These are phyloP conservation scores for Nadsonia fulvescens DNA, from an alignment of 805 yeast genomes.

Conservation along the genomic window DNA sequence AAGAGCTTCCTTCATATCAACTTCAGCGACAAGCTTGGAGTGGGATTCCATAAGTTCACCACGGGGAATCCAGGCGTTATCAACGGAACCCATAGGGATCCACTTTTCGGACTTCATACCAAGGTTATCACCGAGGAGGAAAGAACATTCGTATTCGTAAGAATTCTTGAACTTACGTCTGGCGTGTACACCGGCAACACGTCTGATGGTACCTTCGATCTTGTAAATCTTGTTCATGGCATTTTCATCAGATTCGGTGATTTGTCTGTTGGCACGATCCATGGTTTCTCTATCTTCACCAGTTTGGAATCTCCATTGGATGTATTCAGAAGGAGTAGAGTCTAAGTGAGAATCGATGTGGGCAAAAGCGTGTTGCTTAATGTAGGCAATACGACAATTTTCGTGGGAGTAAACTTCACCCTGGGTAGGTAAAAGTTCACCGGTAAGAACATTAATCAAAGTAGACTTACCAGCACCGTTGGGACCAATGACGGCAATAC, in stretches of 20 bases:
- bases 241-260: conserved; percentile 90
- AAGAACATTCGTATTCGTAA: conserved; percentile 97
- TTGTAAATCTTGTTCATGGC: conserved; percentile 99
- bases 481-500: conserved; percentile 99
- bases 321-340: conserved; percentile 99
- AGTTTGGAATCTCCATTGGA: conserved; percentile 99
- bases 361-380: conserved; percentile 99
- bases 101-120: conserved; percentile 99
- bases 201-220: conserved; percentile 97
- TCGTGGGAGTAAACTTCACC: conserved; percentile 99
- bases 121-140: conserved; percentile 93
- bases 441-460: conserved; percentile 94
- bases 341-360: conserved; percentile 97
- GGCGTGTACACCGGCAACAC: conserved; percentile 82
- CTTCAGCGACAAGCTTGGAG: conserved; percentile 98
- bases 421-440: conserved; percentile 93
- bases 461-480: conserved; percentile 99
- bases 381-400: conserved; percentile 99
- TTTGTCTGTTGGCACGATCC: conserved; percentile 99
- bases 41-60: conserved; percentile 94
- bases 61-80: conserved; percentile 99
- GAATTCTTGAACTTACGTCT: conserved; percentile 99
- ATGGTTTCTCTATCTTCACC: conserved; percentile 99
- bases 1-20: conserved; percentile 99
- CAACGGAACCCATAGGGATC: conserved; percentile 99